phyloP scores from a whole-genome alignment of 1,284 basidiomycete species.

The Xerocomus minutiporus region DNA sequence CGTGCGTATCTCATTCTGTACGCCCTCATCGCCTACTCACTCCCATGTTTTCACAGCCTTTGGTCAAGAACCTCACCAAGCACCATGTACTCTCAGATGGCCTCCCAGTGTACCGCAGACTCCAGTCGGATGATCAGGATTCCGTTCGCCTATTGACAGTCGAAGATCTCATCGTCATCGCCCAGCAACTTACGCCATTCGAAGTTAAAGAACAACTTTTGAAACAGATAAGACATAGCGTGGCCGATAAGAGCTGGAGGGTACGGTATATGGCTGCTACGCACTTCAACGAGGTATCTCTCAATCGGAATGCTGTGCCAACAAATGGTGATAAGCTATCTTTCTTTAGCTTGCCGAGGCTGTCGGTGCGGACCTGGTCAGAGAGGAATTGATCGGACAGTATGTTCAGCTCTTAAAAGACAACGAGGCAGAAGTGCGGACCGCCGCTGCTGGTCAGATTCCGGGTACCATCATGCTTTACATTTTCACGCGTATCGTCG shows the following conservation, averaged over 20 bases:
- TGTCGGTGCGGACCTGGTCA: constrained; percentile 86
- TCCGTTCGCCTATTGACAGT: constrained; percentile 96
- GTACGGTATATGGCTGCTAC: constrained; percentile 99
- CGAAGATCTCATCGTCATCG: constrained; percentile 92
- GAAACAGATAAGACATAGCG: constrained; percentile 82
- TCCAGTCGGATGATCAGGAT: constrained; percentile 97
- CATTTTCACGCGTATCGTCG: neutral
- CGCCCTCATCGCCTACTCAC: constrained; percentile 3
- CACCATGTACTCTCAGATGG: constrained; percentile 84
- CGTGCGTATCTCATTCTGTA: constrained; percentile 47
- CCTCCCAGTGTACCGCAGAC: constrained; percentile 89
- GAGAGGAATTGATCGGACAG: constrained; percentile 91
- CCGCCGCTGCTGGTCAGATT: constrained; percentile 93
- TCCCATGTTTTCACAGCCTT: constrained; percentile 46
- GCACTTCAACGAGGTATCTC: constrained; percentile 87
- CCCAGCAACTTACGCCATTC: constrained; percentile 74
- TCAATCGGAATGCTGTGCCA: neutral
- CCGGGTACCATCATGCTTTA: constrained; percentile 62
- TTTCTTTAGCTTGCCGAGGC: constrained; percentile 76
- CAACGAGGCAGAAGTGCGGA: constrained; percentile 98
- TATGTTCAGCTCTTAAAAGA: constrained; percentile 96
- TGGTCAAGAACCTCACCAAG: constrained; percentile 74
- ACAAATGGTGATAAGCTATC: constrained; percentile 4
- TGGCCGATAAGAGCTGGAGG: constrained; percentile 97
- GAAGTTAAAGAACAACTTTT: constrained; percentile 92